A percentile compares a stretch with the other conserved stretches of the same genome.
Conservation (phyloP, 192 early-diverging fungal species). For the Backusella psychrophila region DNA sequence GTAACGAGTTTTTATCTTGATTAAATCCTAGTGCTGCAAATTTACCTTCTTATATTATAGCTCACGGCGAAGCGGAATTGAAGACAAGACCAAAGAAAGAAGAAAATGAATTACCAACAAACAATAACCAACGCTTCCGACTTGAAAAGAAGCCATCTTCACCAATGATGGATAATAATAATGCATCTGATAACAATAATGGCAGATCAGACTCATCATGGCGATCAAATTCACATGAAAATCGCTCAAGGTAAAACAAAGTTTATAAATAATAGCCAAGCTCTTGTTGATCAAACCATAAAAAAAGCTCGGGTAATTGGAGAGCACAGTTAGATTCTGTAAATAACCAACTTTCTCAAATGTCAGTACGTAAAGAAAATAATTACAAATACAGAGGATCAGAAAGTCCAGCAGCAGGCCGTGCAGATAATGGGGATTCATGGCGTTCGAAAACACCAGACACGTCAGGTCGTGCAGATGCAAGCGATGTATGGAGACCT, state of each 20-base stretch:
- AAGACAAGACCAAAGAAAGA: slow-evolving; percentile 22
- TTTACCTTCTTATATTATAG: slow-evolving; percentile 8
- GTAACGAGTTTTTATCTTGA: slow-evolving; percentile 15
- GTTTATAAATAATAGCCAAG: neutral
- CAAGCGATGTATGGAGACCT: neutral
- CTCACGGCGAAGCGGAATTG: slow-evolving; percentile 31
- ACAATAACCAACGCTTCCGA: neutral
- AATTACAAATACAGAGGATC: neutral
- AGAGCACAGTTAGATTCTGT: neutral
- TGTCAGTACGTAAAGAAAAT: neutral
- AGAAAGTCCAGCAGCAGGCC: neutral
- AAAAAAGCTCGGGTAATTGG: neutral
- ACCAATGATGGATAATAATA: neutral
- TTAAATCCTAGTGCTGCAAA: neutral
- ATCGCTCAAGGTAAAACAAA: neutral
- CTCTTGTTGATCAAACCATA: neutral
- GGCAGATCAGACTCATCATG: neutral
- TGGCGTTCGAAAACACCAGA: neutral
- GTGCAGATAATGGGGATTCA: neutral
- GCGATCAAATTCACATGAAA: neutral
- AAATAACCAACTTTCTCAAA: neutral
- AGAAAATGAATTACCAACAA: neutral
- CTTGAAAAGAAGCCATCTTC: neutral
- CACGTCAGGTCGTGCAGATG: neutral
- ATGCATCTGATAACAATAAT: neutral